Evolutionary conservation across 1,284 basidiomycete genomes (phyloP).

Genomic region (Cryptococcus sp.): DNA sequence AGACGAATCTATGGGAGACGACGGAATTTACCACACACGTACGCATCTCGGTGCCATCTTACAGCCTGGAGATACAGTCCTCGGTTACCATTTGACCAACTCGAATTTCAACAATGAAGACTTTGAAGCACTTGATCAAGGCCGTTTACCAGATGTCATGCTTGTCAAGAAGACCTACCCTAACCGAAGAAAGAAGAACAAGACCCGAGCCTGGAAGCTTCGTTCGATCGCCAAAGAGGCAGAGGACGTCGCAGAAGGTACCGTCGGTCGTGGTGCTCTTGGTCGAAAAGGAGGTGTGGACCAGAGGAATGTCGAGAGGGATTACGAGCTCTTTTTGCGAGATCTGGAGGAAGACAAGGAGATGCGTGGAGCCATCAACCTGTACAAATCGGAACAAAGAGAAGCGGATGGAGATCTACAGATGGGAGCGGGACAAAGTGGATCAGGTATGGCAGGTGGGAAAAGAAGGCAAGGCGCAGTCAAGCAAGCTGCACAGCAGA

Average conservation of each 20-base stretch:
- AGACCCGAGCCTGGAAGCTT: conserved; percentile 80
- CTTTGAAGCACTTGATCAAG: conserved; percentile 69
- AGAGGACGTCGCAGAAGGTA: conserved; percentile 58
- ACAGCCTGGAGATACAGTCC: conserved; percentile 88
- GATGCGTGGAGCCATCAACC: conserved; percentile 79
- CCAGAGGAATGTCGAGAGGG: conserved; percentile 88
- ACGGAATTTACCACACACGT: conserved; percentile 91
- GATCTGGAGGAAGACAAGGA: conserved; percentile 97
- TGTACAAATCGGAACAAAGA: conserved; percentile 63
- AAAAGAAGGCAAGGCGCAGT: conserved; percentile 53
- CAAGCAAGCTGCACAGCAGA: conserved; percentile 49
- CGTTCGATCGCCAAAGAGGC: conserved; percentile 92
- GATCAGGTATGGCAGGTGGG: conserved; percentile 53
- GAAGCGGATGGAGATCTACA: conserved; percentile 36
- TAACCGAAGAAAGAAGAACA: conserved; percentile 85
- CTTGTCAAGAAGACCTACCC: conserved; percentile 96
- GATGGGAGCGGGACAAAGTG: conserved; percentile 49
- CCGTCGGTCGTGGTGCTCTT: conserved; percentile 70
- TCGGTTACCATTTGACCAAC: conserved; percentile 84
- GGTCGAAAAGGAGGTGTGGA: conserved; percentile 87
- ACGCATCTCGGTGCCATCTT: conserved; percentile 93
- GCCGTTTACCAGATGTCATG: conserved; percentile 82
- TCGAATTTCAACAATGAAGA: conserved; percentile 90
- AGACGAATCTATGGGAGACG: conserved; percentile 51
- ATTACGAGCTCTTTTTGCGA: conserved; percentile 93